These are phyloP conservation scores for Phlebopus sp. DNA, from an alignment of 1,284 basidiomycete species.

Conservation along the genomic window DNA sequence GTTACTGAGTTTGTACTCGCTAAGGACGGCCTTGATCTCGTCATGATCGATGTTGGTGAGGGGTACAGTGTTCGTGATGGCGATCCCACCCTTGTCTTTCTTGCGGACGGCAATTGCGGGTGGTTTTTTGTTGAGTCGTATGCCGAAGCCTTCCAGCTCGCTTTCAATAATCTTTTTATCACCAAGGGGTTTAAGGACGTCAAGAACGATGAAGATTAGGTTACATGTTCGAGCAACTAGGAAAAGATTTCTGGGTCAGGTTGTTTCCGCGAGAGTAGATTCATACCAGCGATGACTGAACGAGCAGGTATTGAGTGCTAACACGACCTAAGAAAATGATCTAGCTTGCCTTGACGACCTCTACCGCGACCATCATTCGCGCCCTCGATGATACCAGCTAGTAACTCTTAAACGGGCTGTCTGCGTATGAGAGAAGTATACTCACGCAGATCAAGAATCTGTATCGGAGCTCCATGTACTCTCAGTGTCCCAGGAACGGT, in stretches of 20 bases:
- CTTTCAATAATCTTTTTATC: slow-evolving; percentile 91
- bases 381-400: slow-evolving; percentile 98
- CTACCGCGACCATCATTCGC: slow-evolving; percentile 98
- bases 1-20: slow-evolving; percentile 90
- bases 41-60: slow-evolving; percentile 96
- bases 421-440: slow-evolving; percentile 17
- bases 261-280: slow-evolving; percentile 11
- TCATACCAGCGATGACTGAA: slow-evolving; percentile 78
- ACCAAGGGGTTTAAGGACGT: slow-evolving; percentile 94
- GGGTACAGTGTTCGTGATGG: slow-evolving; percentile 94
- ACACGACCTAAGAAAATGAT: not conserved
- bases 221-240: slow-evolving; percentile 96
- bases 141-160: slow-evolving; percentile 96
- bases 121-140: slow-evolving; percentile 93
- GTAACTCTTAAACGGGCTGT: slow-evolving; percentile 4
- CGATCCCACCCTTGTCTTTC: slow-evolving; percentile 94
- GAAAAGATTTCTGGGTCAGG: slow-evolving; percentile 14
- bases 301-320: slow-evolving; percentile 1
- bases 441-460: slow-evolving; percentile 81
- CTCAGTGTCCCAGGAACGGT: slow-evolving; percentile 96
- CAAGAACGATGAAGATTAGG: slow-evolving; percentile 97
- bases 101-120: slow-evolving; percentile 87
- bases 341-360: slow-evolving; percentile 83
- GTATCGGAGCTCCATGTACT: slow-evolving; percentile 92
- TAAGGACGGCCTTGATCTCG: slow-evolving; percentile 94